These are phyloP conservation scores for Hyphodiscus hymeniophilus DNA, from an alignment of 495 filamentous ascomycete genomes.

Conservation along the genomic window DNA sequence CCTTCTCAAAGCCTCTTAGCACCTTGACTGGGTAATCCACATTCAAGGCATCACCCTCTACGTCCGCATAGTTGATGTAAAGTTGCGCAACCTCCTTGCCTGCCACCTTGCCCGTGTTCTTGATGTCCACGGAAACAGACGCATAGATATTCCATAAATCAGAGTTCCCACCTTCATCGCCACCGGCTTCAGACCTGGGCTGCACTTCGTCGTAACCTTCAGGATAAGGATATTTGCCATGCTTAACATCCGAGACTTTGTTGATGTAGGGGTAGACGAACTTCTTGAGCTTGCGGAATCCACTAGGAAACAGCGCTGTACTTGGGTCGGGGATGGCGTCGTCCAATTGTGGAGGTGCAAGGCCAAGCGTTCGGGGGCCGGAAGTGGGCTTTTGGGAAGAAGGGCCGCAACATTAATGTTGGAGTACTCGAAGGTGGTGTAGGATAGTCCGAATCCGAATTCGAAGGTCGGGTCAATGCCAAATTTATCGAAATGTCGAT, in stretches of 20 bases:
- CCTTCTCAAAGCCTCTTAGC: constrained; percentile 76
- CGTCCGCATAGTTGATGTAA: constrained; percentile 64
- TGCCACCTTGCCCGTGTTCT: constrained; percentile 55
- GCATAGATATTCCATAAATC: constrained; percentile 65
- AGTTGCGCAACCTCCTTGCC: constrained; percentile 79
- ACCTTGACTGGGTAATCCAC: constrained; percentile 72
- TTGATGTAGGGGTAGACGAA: constrained; percentile 86
- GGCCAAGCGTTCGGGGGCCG: constrained; percentile 44
- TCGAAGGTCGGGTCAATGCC: constrained; percentile 59
- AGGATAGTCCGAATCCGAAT: constrained; percentile 74
- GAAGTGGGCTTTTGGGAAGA: constrained; percentile 51
- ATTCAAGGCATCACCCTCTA: constrained; percentile 25
- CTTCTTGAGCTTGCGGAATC: constrained; percentile 60
- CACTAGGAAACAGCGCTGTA: constrained; percentile 56
- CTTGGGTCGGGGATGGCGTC: constrained; percentile 44
- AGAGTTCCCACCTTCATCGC: constrained; percentile 80
- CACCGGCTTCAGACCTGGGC: constrained; percentile 58
- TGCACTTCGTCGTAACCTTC: constrained; percentile 53
- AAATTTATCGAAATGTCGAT: constrained; percentile 79
- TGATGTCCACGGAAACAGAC: constrained; percentile 52
- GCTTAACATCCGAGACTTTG: constrained; percentile 44
- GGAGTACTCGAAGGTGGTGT: constrained; percentile 71
- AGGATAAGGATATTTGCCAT: constrained; percentile 60
- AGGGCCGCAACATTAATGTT: constrained; percentile 45
- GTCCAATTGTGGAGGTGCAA: constrained; percentile 58